Conservation (phyloP, 1,139 yeast species). For the Barnettozyma hawaiiensis region DNA sequence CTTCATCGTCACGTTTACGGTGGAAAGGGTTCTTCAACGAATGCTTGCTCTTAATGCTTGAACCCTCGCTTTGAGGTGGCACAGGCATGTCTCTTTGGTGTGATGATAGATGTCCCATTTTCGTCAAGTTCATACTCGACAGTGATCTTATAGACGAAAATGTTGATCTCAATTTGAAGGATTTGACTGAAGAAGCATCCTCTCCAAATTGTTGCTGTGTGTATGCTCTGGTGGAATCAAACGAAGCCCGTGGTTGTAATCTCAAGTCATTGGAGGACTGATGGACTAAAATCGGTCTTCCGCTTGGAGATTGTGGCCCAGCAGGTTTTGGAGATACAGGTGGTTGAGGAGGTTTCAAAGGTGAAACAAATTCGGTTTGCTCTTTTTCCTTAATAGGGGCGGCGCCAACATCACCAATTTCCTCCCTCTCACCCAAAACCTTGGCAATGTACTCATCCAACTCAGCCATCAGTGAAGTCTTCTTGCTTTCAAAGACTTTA, state of each 20-base stretch:
- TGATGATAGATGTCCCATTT: neutral
- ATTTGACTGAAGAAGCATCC: neutral
- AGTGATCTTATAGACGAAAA: conserved; percentile 12
- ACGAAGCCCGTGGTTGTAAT: neutral
- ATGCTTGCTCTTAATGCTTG: neutral
- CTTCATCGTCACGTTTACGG: conserved; percentile 4
- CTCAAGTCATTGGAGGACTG: neutral
- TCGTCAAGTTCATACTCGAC: conserved; percentile 6
- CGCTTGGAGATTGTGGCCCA: neutral
- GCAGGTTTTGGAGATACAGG: neutral
- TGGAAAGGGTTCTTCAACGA: conserved; percentile 5
- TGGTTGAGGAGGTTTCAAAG: neutral
- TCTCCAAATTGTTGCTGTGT: neutral
- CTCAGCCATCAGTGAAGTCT: conserved; percentile 26
- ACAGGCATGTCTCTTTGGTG: neutral
- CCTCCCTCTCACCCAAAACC: conserved; percentile 2
- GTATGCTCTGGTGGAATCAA: neutral
- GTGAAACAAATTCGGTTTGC: neutral
- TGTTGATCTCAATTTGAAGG: conserved; percentile 9
- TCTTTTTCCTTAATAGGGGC: neutral
- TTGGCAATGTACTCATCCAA: conserved; percentile 16
- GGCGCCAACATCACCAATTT: neutral
- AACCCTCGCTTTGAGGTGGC: neutral
- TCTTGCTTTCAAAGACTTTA: conserved; percentile 36
- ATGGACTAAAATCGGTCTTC: neutral